Evolutionary conservation across 2,329 filamentous ascomycete genomes (phyloP).

Genomic region (Endothia cerciana): DNA sequence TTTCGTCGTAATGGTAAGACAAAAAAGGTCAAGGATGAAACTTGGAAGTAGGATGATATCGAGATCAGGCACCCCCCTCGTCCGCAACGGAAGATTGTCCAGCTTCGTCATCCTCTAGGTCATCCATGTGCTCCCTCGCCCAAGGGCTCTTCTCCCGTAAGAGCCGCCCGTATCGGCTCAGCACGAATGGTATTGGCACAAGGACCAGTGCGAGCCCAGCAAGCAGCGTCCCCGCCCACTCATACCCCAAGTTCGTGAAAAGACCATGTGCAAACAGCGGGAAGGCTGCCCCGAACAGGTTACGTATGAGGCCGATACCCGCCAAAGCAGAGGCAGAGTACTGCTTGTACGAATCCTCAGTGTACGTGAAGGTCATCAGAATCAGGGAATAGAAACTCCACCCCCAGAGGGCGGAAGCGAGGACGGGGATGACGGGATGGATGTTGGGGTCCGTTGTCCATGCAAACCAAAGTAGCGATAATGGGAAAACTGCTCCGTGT

Average conservation of each 20-base stretch:
- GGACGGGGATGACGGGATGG: conserved; percentile 51
- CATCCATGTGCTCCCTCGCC: conserved; percentile 35
- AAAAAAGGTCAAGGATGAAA: too few species aligned
- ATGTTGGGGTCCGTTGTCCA: conserved; percentile 38
- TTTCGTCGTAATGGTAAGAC: too few species aligned
- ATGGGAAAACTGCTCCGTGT: conserved; percentile 33
- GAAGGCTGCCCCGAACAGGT: conserved; percentile 43
- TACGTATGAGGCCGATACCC: conserved; percentile 45
- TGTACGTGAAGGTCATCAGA: conserved; percentile 52
- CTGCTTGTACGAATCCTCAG: conserved; percentile 51
- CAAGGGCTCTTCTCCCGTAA: conserved; percentile 36
- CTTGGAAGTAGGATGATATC: not conserved
- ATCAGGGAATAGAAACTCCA: conserved; percentile 55
- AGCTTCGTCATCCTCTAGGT: conserved; percentile 28
- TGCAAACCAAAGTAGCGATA: conserved; percentile 43
- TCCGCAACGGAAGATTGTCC: not conserved
- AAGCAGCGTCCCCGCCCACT: conserved; percentile 42
- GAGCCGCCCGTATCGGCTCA: conserved; percentile 33
- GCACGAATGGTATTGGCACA: conserved; percentile 40
- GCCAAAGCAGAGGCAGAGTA: conserved; percentile 46
- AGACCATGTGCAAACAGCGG: conserved; percentile 43
- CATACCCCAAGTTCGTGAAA: conserved; percentile 40
- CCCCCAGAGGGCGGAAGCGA: conserved; percentile 53
- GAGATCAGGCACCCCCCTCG: not conserved
- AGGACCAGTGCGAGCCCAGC: conserved; percentile 41